Base-by-base conservation (phyloP, 192 early-diverging fungal genomes). In the Podila horticola region DNA sequence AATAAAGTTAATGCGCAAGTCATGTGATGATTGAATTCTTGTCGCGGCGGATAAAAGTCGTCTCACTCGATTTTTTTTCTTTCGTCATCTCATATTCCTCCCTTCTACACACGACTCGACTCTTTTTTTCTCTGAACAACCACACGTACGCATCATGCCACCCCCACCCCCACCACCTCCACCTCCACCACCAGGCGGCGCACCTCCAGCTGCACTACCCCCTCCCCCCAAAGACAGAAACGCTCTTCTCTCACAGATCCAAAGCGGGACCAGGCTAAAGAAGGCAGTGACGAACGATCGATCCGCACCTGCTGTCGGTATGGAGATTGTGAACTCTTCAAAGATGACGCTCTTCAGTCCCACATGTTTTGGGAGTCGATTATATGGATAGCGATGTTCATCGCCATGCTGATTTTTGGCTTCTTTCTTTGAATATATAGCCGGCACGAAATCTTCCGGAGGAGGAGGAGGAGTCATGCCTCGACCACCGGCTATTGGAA, bases 221-320 rank as follows among this genome's bases (percentile, higher is more conserved):
- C 15, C 75, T 17, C 65, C 84, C 58, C 69, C 84, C 26, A 67
- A 74, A 15, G 86, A 84, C 49, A 71, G 87, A 70, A 81, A 67
- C 72, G 92, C 89, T 17, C 85, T 95, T 61, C 84, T 94, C 72
- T 48, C 74, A 41, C 90, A 94, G 71, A 95, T 95, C 75, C 94
- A 95, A 72, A 67, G 88, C 58, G 94, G 94, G 36, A 86, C 77
- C 58, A 68, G 45, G 58, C 88, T 95, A 28, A 92, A 91, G 52
- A 93, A 94, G 73, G 60, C 91, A 12, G 73, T 84, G 33, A 95
- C 94, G 4, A 93, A 92, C 60, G 94, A 95, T 75, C 86, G 91
- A 30, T 93, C 94, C 11, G 85, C 82, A 5, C 90, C 92, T 15
- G 19, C 73, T 34, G 59, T 91, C 34, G 73, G 84, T 87, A 83